Percentiles rank a stretch among this genome's conserved stretches.
Conservation (phyloP, 2,329 filamentous ascomycete species). For the Trichophyton mentagrophytes region DNA sequence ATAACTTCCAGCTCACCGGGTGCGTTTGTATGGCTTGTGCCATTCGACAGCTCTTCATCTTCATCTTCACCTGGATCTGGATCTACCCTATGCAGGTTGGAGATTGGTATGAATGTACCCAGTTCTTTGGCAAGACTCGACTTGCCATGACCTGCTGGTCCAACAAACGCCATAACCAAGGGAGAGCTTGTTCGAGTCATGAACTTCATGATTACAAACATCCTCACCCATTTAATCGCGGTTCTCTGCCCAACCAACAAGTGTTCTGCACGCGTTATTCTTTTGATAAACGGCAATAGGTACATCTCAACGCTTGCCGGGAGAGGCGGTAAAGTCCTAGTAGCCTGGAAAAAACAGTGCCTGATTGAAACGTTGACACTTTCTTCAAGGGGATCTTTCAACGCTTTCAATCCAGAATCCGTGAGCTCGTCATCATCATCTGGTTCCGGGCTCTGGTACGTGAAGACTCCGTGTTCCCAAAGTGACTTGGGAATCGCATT, state of each 20-base stretch:
- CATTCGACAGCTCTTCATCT: not conserved
- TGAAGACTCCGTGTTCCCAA: slow-evolving; percentile 3
- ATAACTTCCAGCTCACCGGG: not conserved
- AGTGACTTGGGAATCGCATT: slow-evolving; percentile 8
- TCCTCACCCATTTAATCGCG: slow-evolving; percentile 6
- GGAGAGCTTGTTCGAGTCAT: slow-evolving; percentile 1
- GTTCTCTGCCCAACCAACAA: slow-evolving; percentile 8
- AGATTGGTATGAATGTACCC: slow-evolving; percentile 3
- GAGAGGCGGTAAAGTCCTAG: not conserved
- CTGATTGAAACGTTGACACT: slow-evolving; percentile 5
- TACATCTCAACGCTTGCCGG: not conserved
- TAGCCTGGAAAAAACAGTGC: slow-evolving; percentile 8
- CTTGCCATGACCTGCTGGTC: slow-evolving; percentile 11
- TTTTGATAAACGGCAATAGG: not conserved
- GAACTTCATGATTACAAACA: slow-evolving; percentile 6
- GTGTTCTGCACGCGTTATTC: not conserved
- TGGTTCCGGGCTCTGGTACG: not conserved
- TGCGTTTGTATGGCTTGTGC: not conserved
- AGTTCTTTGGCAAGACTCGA: slow-evolving; percentile 8
- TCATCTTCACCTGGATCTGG: not conserved
- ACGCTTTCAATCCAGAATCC: not conserved
- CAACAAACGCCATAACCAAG: slow-evolving; percentile 12
- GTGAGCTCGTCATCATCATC: not conserved
- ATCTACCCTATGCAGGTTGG: not conserved
- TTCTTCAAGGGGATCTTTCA: slow-evolving; percentile 1